Conservation (phyloP, 768 basidiomycete genomes). For the Hygrophorus pudorinus region DNA sequence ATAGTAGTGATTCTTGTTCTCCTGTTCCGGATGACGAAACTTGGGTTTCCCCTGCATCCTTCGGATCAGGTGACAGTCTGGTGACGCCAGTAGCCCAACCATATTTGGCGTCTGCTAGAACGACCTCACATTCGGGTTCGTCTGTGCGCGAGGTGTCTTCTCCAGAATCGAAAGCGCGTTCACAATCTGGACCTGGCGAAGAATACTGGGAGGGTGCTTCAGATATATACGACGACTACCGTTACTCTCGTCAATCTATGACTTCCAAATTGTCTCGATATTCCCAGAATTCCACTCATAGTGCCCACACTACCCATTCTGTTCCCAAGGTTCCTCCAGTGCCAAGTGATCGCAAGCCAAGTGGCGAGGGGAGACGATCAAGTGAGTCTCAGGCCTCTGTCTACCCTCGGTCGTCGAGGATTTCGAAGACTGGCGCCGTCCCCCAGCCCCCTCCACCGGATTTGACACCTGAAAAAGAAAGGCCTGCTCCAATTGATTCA, state of each 20-base stretch:
- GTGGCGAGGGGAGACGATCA: slow-evolving; percentile 13
- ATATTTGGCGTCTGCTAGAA: background rate
- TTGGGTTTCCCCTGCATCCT: too few species aligned
- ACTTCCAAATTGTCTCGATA: slow-evolving; percentile 26
- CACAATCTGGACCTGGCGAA: slow-evolving; percentile 11
- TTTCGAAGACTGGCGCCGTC: slow-evolving; percentile 3
- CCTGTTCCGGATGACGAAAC: too few species aligned
- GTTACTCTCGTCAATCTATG: slow-evolving; percentile 18
- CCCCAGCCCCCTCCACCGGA: too few species aligned
- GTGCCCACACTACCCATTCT: background rate
- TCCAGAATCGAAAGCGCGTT: slow-evolving; percentile 12
- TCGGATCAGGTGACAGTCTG: background rate
- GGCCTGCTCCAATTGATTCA: background rate
- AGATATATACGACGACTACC: slow-evolving; percentile 74
- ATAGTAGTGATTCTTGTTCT: background rate
- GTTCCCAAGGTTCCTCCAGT: slow-evolving; percentile 2
- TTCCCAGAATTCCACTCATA: slow-evolving; percentile 9
- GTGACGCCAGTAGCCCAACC: background rate
- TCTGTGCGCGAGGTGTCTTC: background rate
- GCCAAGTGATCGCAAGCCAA: slow-evolving; percentile 3
- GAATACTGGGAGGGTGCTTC: slow-evolving; percentile 57
- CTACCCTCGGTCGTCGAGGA: slow-evolving; percentile 24
- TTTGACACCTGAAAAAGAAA: too few species aligned
- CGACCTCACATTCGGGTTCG: background rate
- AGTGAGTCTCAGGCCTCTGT: slow-evolving; percentile 25